Conservation (phyloP, 2,329 filamentous ascomycete genomes). For the Xylaria sp. region DNA sequence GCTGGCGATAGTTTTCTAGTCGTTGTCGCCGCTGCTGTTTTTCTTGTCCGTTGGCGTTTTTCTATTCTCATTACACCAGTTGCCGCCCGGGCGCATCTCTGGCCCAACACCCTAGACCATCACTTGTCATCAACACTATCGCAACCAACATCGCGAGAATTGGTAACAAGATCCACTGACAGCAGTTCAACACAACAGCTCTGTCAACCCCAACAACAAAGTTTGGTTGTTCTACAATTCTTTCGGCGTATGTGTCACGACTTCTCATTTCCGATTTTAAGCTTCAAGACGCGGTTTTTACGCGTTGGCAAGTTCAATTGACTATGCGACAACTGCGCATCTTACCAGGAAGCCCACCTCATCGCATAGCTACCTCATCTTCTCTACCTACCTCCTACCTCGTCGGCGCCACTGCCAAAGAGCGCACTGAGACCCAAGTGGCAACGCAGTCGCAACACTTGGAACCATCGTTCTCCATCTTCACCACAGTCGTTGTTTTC, state of each 20-base stretch:
- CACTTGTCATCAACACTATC: constrained; percentile 32
- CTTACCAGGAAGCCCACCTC: constrained; percentile 26
- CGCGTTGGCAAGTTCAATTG: constrained; percentile 52
- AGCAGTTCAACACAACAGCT: constrained; percentile 47
- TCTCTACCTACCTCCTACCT: constrained; percentile 23
- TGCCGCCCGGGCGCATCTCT: neutral
- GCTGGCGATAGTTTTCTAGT: constrained; percentile 27
- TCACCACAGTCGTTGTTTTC: neutral
- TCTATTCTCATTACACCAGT: constrained; percentile 28
- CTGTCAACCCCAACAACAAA: constrained; percentile 47
- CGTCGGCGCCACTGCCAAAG: constrained; percentile 13
- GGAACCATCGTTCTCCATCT: neutral
- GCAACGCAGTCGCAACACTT: neutral
- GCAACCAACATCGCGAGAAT: constrained; percentile 30
- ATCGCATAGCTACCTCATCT: constrained; percentile 28
- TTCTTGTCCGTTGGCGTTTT: constrained; percentile 25
- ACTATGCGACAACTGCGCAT: constrained; percentile 50
- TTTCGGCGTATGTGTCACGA: constrained; percentile 52
- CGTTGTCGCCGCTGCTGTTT: constrained; percentile 24
- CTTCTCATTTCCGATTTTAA: constrained; percentile 44
- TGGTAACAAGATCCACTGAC: constrained; percentile 44
- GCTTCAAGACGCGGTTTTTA: constrained; percentile 51
- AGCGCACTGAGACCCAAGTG: neutral
- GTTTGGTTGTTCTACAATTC: constrained; percentile 38
- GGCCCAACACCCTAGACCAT: constrained; percentile 19